phyloP scores from a whole-genome alignment of 2,329 filamentous ascomycete genomes.

The Colletotrichum ledebouriae region DNA sequence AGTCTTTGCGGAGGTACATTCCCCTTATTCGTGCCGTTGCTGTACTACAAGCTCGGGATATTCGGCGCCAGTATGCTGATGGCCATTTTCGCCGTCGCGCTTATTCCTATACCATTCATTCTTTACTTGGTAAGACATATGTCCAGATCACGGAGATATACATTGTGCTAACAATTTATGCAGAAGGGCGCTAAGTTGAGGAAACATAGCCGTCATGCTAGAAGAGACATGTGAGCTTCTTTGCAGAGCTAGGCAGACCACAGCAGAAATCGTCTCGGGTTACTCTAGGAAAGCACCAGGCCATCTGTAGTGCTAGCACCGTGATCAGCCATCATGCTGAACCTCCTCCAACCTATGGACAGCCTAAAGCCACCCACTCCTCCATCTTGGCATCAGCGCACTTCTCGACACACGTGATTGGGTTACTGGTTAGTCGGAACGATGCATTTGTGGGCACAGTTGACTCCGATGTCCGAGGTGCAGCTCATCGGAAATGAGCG shows the following conservation, averaged over 20 bases:
- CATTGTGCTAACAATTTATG: neutral
- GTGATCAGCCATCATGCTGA: no score
- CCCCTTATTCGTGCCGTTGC: constrained; percentile 25
- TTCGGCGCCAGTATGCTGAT: constrained; percentile 32
- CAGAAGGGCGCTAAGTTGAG: constrained; percentile 31
- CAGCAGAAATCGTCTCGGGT: neutral
- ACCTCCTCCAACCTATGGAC: no score
- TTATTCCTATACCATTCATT: constrained; percentile 30
- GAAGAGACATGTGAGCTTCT: neutral
- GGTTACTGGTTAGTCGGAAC: neutral
- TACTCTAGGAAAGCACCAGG: no score
- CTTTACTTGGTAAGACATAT: constrained; percentile 42
- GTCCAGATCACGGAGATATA: fast-evolving
- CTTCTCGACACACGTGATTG: no score
- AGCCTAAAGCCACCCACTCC: no score
- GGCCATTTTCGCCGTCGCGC: constrained; percentile 28
- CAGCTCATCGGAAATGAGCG: neutral
- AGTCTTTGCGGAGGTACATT: constrained; percentile 33
- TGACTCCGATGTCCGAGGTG: no score
- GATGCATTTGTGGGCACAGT: neutral
- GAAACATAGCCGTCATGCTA: constrained; percentile 19
- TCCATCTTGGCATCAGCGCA: no score
- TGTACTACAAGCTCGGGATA: constrained; percentile 13
- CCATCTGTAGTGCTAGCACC: no score
- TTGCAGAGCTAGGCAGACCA: neutral